These are phyloP conservation scores for Picea glauca DNA, from an alignment of 75 land plant species.

Conservation along the genomic window DNA sequence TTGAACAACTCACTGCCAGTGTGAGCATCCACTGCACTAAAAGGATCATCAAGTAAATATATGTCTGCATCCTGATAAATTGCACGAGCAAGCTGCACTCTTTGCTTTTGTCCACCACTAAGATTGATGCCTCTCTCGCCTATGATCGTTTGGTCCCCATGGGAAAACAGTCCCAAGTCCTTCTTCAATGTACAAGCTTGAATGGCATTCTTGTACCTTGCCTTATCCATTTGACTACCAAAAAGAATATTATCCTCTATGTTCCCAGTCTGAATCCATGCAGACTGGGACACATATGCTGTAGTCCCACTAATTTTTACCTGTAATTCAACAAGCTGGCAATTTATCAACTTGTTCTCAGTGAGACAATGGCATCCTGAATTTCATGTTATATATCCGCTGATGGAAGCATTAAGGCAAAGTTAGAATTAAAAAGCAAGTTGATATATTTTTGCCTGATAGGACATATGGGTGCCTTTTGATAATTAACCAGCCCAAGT, in stretches of 20 bases:
- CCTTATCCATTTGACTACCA: constrained; percentile 23
- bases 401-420: too few species aligned
- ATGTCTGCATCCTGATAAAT: constrained; percentile 57
- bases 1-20: constrained; percentile 41
- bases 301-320: constrained; percentile 21
- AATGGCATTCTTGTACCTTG: constrained; percentile 21
- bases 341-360: too few species aligned
- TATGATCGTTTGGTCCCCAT: constrained; percentile 45
- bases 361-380: too few species aligned
- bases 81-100: constrained; percentile 79
- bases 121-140: constrained; percentile 43
- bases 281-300: constrained; percentile 35
- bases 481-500: too few species aligned
- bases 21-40: constrained; percentile 63
- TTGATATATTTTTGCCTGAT: too few species aligned
- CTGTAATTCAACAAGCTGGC: too few species aligned
- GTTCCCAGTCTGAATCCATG: constrained; percentile 45
- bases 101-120: constrained; percentile 33
- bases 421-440: too few species aligned
- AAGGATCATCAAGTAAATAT: constrained; percentile 56
- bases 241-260: constrained; percentile 39
- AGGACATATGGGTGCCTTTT: too few species aligned
- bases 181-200: constrained; percentile 27
- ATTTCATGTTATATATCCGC: too few species aligned
- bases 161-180: constrained; percentile 26